Evolutionary conservation across 2,329 filamentous ascomycete genomes (phyloP), one percentile per base, ranked within the genome.

Genomic region (Colletotrichum paranaense): DNA sequence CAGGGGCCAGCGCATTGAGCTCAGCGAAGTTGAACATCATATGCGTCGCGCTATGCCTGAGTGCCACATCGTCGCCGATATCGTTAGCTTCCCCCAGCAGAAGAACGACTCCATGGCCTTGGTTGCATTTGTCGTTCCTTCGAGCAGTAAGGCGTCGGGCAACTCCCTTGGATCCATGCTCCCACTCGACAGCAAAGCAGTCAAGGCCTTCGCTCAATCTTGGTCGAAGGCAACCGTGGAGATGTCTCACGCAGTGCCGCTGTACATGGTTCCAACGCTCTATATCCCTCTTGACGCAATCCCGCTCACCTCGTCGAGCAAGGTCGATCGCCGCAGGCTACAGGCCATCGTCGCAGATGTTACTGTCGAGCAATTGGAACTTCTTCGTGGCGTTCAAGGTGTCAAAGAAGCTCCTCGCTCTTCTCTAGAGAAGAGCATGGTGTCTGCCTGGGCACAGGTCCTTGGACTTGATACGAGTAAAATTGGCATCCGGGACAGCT

Each of bases 1-100:
- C 14, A 26, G 42, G 16, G 59, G 67, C 46, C 19, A 28, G 49
- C 60, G 16, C 32, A 55, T 90, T 56, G 92, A 89, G 79, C 82
- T 89, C 4, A 77, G 75, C 0, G 81, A 82, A 22, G 72, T 81
- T 11, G 79, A 80, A 52, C 62, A 76, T 58, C 24, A 58, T 22
- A 22, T 58, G 16, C 16, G 30, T 26, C 14, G 24, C 14, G 30
- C 30, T 22, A 38, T 68, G 68, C 55, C 55, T 1, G 75, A 68
- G 19, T 49, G 42, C 42, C 42, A 49, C 19, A 19, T 49, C 42
- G 42, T 49, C 9, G 42, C 42, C 42, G 42, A 49, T 8, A 49
- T 49, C 16, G 42, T 49, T 7, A 49, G 19, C 42, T 49, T 49
- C 42, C 42, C 42, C 19, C 42, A 49, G 19, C 42, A 49, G 42